Percentiles rank a stretch among this genome's conserved stretches.
Evolutionary conservation across 2,329 filamentous ascomycete species (phyloP).

Genomic region (Ceratocystis eucalypticola): DNA sequence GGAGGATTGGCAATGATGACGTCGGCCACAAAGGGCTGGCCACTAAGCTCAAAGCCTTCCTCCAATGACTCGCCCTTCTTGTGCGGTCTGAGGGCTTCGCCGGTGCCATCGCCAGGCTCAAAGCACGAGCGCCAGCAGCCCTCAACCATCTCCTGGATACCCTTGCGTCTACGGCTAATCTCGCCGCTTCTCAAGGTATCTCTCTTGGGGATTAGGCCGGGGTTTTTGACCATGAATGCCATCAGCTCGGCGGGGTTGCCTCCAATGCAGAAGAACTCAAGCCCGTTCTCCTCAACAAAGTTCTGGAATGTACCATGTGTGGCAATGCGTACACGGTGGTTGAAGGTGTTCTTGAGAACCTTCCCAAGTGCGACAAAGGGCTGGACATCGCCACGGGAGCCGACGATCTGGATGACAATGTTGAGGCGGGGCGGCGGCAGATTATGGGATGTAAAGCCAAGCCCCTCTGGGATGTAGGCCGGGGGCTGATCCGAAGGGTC

Average conservation of each 20-base stretch:
- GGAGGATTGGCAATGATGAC: slow-evolving; percentile 69
- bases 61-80: slow-evolving; percentile 34
- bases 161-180: slow-evolving; percentile 57
- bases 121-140: slow-evolving; percentile 81
- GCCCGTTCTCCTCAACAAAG: slow-evolving; percentile 55
- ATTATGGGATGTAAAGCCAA: slow-evolving; percentile 50
- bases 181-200: slow-evolving; percentile 65
- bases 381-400: slow-evolving; percentile 62
- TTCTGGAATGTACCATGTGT: slow-evolving; percentile 56
- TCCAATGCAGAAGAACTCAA: slow-evolving; percentile 68
- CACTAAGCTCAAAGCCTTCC: slow-evolving; percentile 32
- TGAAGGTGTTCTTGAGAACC: slow-evolving; percentile 48
- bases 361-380: slow-evolving; percentile 60
- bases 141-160: slow-evolving; percentile 65
- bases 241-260: slow-evolving; percentile 63
- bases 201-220: slow-evolving; percentile 70
- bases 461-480: slow-evolving; percentile 58
- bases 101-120: slow-evolving; percentile 57
- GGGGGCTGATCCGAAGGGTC: slow-evolving; percentile 25
- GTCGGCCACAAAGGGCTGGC: slow-evolving; percentile 65
- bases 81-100: slow-evolving; percentile 36
- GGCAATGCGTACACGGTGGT: slow-evolving; percentile 59
- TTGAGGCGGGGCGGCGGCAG: slow-evolving; percentile 47
- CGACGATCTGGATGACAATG: slow-evolving; percentile 62
- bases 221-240: slow-evolving; percentile 88